These are phyloP conservation scores for Fomitopsis pinicola DNA, from an alignment of 1,284 basidiomycete genomes.

Conservation along the genomic window DNA sequence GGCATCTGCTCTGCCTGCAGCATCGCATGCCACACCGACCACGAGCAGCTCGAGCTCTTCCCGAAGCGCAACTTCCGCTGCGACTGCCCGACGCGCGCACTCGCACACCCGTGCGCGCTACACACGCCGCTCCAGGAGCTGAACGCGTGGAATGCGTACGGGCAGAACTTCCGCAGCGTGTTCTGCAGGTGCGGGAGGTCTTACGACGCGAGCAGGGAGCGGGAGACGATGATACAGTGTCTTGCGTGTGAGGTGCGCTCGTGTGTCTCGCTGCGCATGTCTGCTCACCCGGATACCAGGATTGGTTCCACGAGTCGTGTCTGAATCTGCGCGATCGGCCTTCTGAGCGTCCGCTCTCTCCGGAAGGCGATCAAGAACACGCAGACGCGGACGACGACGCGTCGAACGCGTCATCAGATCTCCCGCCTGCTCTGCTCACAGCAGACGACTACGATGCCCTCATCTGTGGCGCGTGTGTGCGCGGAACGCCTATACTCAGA, in stretches of 20 bases:
- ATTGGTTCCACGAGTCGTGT: constrained; percentile 86
- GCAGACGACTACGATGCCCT: constrained; percentile 68
- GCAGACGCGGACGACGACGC: constrained; percentile 39
- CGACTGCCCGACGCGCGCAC: constrained; percentile 68
- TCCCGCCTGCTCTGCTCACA: constrained; percentile 62
- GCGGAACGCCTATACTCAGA: constrained; percentile 44
- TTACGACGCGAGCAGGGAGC: constrained; percentile 67
- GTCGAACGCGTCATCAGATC: constrained; percentile 57
- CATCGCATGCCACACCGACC: constrained; percentile 75
- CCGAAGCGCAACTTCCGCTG: constrained; percentile 77
- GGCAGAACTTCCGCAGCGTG: constrained; percentile 61
- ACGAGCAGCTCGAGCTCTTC: constrained; percentile 80
- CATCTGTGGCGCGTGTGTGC: constrained; percentile 63
- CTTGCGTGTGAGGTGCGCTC: constrained; percentile 69
- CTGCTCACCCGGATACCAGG: constrained; percentile 38
- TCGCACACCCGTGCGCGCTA: constrained; percentile 58
- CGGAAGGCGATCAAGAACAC: constrained; percentile 21
- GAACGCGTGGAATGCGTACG: constrained; percentile 55
- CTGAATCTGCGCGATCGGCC: constrained; percentile 69
- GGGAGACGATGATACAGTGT: constrained; percentile 83
- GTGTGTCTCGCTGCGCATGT: constrained; percentile 2
- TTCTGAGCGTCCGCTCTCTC: constrained; percentile 39
- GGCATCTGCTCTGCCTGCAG: constrained; percentile 78
- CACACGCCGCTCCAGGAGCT: constrained; percentile 46
- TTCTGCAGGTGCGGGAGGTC: constrained; percentile 71